Conservation (phyloP, 176 grass and related monocot genomes). For the Ensete glaucum region DNA sequence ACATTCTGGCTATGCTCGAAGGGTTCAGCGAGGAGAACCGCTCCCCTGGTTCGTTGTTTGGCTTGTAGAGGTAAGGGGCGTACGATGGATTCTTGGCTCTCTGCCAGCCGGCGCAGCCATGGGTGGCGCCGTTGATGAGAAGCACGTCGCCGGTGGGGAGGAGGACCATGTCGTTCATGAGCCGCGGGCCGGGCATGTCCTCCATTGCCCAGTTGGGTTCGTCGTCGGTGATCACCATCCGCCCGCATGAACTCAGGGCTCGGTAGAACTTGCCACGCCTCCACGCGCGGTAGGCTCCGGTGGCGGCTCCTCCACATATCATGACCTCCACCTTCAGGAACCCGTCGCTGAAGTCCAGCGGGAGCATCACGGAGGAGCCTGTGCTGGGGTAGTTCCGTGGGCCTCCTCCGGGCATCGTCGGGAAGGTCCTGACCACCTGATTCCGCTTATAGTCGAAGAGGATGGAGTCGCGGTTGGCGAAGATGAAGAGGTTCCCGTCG, state of each 20-base stretch:
- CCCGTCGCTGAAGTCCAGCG: conserved; percentile 28
- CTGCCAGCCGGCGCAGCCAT: conserved; percentile 17
- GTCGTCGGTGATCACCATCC: conserved; percentile 15
- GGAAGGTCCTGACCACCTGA: conserved; percentile 27
- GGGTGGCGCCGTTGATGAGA: conserved; percentile 8
- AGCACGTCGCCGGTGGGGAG: conserved; percentile 8
- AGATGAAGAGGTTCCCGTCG: conserved; percentile 39
- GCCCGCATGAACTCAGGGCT: conserved; percentile 25
- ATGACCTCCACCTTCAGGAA: conserved; percentile 31
- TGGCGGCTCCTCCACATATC: conserved; percentile 26
- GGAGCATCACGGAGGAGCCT: conserved; percentile 32
- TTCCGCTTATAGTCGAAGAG: conserved; percentile 24
- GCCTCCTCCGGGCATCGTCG: conserved; percentile 29
- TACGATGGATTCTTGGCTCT: conserved; percentile 1
- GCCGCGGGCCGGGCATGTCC: conserved; percentile 6
- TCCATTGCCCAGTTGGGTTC: conserved; percentile 8
- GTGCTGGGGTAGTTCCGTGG: conserved; percentile 38
- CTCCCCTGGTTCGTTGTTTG: neutral
- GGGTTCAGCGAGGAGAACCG: conserved; percentile 23
- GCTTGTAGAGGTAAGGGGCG: conserved; percentile 28
- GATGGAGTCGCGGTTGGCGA: conserved; percentile 38
- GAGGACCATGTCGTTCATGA: conserved; percentile 18
- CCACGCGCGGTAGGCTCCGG: conserved; percentile 17
- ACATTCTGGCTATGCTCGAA: conserved; percentile 23
- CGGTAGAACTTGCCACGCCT: conserved; percentile 10